Base-by-base conservation (phyloP, 2,329 filamentous ascomycete genomes). In the Teratosphaeria epicoccoides region DNA sequence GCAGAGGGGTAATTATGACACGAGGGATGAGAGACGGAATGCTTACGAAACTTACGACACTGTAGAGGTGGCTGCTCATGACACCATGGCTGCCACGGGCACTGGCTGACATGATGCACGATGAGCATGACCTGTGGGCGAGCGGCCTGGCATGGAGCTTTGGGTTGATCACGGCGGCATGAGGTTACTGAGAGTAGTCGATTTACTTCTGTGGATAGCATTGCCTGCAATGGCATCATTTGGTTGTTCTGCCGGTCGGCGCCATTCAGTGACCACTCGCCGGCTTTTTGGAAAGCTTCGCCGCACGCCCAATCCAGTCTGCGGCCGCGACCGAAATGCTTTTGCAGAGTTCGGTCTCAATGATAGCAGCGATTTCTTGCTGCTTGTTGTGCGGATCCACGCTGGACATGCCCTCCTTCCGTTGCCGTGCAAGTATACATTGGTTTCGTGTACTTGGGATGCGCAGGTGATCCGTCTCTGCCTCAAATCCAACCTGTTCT, bases 371-470 rank as follows among this genome's bases (percentile, higher is more conserved):
- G 6, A 85, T 17, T 3, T 24, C 23, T 11, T 11, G 44, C 44
- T 46, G 12, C n/a, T 17, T 46, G 6, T 6, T 24, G 23, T 6
- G 24, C n/a, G 24, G n/a, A 12, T 46, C 37, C 24, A 20, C 6
- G n/a, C 40, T 44, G 14, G n/a, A 29, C 20, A 37, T 24, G 17
- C 20, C 14, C 26, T 33, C 6, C 20, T 24, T 40, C 9, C 49
- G 22, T 23, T 24, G 20, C 26, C 87, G 77, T 3, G 90, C 90
- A 40, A 97, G 66, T 25, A 98, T 73, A 0, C 84, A 88, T 17
- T 84, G 82, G 68, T 97, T 97, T 55, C 93, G 76, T 37, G 91
- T 96, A 67, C 87, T 94, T 0, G 93, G 93, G 56, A 98, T 97
- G 45, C 91, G 77, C 61, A 98, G 69, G 74, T 93, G 83, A 62